Evolutionary conservation across 305 asterid species (phyloP).

Genomic region (Andrographis paniculata): DNA sequence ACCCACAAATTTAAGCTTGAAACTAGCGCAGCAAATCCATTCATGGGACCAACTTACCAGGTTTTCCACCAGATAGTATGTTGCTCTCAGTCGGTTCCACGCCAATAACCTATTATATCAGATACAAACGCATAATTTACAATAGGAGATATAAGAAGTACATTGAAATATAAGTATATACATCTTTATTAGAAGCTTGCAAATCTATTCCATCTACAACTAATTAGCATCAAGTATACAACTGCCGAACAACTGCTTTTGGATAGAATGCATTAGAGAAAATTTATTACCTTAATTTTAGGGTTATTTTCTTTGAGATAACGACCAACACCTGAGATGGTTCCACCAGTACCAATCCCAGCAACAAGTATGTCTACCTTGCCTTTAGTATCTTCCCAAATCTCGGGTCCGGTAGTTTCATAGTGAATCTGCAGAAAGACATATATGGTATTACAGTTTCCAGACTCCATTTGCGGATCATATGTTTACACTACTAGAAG

Average conservation of each 20-base stretch:
- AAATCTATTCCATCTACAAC: conserved; percentile 2
- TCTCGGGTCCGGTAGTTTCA: conserved; percentile 98
- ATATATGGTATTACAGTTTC: conserved; percentile 4
- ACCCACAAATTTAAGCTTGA: conserved; percentile 28
- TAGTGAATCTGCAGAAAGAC: conserved; percentile 56
- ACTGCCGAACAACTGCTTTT: background rate
- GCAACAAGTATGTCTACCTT: conserved; percentile 92
- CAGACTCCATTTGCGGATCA: conserved; percentile 14
- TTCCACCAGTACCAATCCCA: conserved; percentile 97
- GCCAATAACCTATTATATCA: conserved; percentile 62
- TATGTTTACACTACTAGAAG: conserved; percentile 8
- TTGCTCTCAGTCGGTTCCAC: conserved; percentile 93
- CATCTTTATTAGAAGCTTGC: background rate
- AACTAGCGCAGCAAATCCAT: conserved; percentile 18
- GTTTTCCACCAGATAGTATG: conserved; percentile 92
- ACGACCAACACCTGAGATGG: conserved; percentile 84
- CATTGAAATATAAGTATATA: background rate
- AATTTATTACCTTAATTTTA: conserved; percentile 48
- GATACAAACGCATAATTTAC: conserved; percentile 9
- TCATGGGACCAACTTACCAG: conserved; percentile 59
- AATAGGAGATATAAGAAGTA: conserved; percentile 12
- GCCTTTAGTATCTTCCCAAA: conserved; percentile 96
- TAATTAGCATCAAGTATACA: background rate
- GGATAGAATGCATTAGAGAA: background rate
- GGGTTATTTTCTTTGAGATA: conserved; percentile 70